Base-by-base conservation (phyloP, 371 early-diverging fungal genomes). In the Circinella umbellata region DNA sequence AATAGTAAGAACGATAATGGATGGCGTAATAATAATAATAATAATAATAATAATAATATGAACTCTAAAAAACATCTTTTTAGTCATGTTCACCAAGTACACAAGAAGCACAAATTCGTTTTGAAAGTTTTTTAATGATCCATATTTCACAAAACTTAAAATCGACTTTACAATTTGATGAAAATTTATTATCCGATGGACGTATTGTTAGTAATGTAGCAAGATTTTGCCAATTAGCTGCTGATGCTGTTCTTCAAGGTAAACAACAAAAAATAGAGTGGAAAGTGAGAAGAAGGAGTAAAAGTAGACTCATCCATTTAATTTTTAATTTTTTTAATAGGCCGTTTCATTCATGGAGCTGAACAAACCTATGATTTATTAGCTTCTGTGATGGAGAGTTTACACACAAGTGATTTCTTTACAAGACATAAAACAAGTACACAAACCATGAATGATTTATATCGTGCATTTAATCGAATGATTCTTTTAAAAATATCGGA, bases 161-260 rank as follows among this genome's bases (percentile, higher is more conserved):
- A 68, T 84, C 73, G 49, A 72, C 77, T 20, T 70, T 83, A 34
- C 90, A 84, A 63, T 68, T 80, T 35, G 85, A 79, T 42, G 78
- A 66, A 63, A 75, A 74, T 49, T 18, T 88, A 3, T 63, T 91
- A 35, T 38, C 63, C 0, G 86, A 88, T 62, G 74, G 76, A 15
- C 78, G 83, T 5, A 73, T 88, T 0, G 66, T 91, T 53, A 51
- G 71, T 7, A 90, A 88, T 54, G 71, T 90, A 3, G 76, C 83
- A 6, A 89, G 86, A 70, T 90, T 90, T 69, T 73, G 84, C 10
- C 88, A 88, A 70, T 42, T 89, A 13, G 76, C 89, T n/a, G 90
- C 92, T 8, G 94, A 93, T 73, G 75, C 84, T 36, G 85, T 90
- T 0, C 86, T 89, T 55, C 92, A 91, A 75, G 90, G 90, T 76